phyloP scores from a whole-genome alignment of 352 stramenopile genomes.

The Elongisporangium prolatum region DNA sequence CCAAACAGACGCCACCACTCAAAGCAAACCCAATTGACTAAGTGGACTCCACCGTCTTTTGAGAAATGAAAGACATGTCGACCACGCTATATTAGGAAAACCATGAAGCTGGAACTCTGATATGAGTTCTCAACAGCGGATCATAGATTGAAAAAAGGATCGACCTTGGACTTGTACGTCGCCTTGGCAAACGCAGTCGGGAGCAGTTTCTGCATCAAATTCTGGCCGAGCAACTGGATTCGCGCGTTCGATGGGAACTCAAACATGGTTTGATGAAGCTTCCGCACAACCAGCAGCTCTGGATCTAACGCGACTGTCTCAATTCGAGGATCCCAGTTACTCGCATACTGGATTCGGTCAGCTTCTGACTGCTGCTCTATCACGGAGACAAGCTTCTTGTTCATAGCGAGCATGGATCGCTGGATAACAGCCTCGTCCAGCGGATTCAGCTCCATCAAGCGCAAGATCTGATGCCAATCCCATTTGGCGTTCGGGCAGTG shows the following conservation, averaged over 20 bases:
- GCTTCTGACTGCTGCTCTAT: not conserved
- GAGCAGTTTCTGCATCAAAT: constrained; percentile 45
- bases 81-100: not conserved
- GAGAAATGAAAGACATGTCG: not conserved
- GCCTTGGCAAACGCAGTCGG: constrained; percentile 62
- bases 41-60: not conserved
- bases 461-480: constrained; percentile 43
- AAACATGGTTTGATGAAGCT: constrained; percentile 61
- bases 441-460: constrained; percentile 53
- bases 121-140: too few species aligned
- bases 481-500: constrained; percentile 46
- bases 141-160: constrained; percentile 69
- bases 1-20: constrained; percentile 4
- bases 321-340: constrained; percentile 15
- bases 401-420: constrained; percentile 49
- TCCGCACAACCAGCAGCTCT: constrained; percentile 50
- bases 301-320: constrained; percentile 43
- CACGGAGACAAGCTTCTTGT: constrained; percentile 45
- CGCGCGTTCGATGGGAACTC: constrained; percentile 51
- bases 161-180: constrained; percentile 65
- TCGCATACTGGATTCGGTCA: not conserved
- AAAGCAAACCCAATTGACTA: not conserved
- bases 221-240: constrained; percentile 55
- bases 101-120: too few species aligned
- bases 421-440: constrained; percentile 55